Conservation (phyloP, 1,284 basidiomycete genomes). For the Puccinia hordei region DNA sequence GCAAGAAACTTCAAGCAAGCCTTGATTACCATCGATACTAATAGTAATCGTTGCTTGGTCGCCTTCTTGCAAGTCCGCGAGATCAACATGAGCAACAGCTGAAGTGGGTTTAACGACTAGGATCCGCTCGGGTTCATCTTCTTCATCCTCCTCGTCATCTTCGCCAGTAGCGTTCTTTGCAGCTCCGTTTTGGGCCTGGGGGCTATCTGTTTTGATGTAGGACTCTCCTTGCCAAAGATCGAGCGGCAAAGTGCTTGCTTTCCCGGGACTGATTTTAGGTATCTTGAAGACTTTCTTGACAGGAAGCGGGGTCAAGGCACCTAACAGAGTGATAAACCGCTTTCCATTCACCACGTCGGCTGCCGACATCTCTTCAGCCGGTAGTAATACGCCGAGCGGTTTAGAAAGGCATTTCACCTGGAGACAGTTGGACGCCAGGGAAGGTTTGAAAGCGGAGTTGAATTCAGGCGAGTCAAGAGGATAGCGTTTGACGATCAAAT, state of each 20-base stretch:
- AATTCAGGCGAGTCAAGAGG: slow-evolving; percentile 61
- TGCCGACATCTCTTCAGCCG: slow-evolving; percentile 64
- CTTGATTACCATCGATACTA: slow-evolving; percentile 39
- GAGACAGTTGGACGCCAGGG: slow-evolving; percentile 60
- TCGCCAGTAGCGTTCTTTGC: slow-evolving; percentile 59
- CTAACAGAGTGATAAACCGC: slow-evolving; percentile 69
- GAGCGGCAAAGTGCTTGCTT: slow-evolving; percentile 66
- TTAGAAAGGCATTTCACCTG: slow-evolving; percentile 66
- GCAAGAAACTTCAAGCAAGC: slow-evolving; percentile 36
- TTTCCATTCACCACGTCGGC: slow-evolving; percentile 62
- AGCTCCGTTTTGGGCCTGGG: slow-evolving; percentile 57
- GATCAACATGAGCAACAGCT: slow-evolving; percentile 34
- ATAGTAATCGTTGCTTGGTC: slow-evolving; percentile 26
- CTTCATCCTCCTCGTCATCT: slow-evolving; percentile 56
- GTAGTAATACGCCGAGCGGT: slow-evolving; percentile 79
- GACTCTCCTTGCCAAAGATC: slow-evolving; percentile 87
- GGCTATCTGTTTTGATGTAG: slow-evolving; percentile 68
- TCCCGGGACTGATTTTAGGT: slow-evolving; percentile 68
- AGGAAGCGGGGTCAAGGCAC: slow-evolving; percentile 76
- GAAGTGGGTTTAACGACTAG: slow-evolving; percentile 41
- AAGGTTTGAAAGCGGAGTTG: slow-evolving; percentile 58
- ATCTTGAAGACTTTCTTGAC: slow-evolving; percentile 72
- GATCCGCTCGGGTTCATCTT: slow-evolving; percentile 67
- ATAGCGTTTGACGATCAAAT: slow-evolving; percentile 65
- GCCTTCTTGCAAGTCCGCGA: slow-evolving; percentile 33